phyloP scores from a whole-genome alignment of 83 land plant genomes.

The Diphasiastrum complanatum region DNA sequence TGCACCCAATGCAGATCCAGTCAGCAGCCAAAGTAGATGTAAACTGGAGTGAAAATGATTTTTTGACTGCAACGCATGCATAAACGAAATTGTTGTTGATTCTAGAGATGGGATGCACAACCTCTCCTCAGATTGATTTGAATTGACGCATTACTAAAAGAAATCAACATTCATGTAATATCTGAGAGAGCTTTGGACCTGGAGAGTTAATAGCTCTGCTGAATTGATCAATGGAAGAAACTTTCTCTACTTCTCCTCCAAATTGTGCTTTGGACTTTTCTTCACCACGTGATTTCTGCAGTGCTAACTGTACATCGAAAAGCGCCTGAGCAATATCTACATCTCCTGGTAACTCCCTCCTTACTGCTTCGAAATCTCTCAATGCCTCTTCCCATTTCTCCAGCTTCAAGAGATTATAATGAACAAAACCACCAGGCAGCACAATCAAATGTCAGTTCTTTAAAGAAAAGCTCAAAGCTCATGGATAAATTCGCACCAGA shows the following conservation, averaged over 20 bases:
- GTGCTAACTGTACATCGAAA: conserved; percentile 6
- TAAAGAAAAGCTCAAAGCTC: too few relatives aligned
- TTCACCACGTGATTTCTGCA: conserved; percentile 5
- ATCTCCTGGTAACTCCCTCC: conserved; percentile 9
- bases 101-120: too few relatives aligned
- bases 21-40: not conserved
- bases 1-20: not conserved
- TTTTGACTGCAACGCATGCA: too few relatives aligned
- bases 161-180: too few relatives aligned
- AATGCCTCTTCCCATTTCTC: conserved; percentile 6
- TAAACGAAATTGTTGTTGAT: too few relatives aligned
- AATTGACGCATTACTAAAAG: too few relatives aligned
- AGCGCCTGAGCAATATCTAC: conserved; percentile 8
- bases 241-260: conserved; percentile 10
- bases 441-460: too few relatives aligned
- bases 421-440: too few relatives aligned
- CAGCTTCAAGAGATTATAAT: conserved; percentile 3
- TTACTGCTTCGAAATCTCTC: not conserved
- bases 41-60: too few relatives aligned
- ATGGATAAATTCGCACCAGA: too few relatives aligned
- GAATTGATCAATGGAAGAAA: conserved; percentile 2
- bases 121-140: too few relatives aligned
- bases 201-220: conserved; percentile 9
- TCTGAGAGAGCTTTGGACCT: not conserved
- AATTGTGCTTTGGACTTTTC: not conserved